These are phyloP conservation scores for Chlamydomonas sp. DNA, from an alignment of 139 green algal species.

Conservation along the genomic window DNA sequence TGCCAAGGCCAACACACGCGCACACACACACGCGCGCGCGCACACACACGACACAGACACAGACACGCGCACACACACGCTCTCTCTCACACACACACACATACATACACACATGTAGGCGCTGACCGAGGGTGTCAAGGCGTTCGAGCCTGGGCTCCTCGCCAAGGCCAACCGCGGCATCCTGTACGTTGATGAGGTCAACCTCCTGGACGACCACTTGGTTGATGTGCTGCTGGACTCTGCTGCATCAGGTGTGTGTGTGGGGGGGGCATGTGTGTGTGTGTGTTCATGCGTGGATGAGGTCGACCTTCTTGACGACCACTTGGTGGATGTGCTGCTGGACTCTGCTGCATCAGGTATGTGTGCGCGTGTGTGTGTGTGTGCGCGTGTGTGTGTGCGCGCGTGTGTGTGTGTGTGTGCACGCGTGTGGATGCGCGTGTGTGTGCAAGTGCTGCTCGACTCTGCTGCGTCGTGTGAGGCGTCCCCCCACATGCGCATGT, in stretches of 20 bases:
- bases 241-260: constrained; percentile 29
- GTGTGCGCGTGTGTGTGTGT: background rate
- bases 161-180: constrained; percentile 84
- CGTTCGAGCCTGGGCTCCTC: constrained; percentile 57
- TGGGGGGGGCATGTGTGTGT: background rate
- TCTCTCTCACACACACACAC: no score
- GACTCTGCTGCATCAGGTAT: constrained; percentile 44
- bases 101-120: no score
- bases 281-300: constrained; percentile 13
- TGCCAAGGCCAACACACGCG: no score
- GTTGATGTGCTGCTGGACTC: constrained; percentile 78
- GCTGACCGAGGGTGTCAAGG: constrained; percentile 35
- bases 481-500: no score
- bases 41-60: no score
- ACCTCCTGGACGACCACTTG: constrained; percentile 56
- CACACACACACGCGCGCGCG: no score
- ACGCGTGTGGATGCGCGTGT: no score
- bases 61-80: no score
- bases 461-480: no score
- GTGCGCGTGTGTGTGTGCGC: no score
- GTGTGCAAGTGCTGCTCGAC: no score
- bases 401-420: no score
- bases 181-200: constrained; percentile 81
- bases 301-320: constrained; percentile 54
- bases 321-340: constrained; percentile 77